Percentiles rank a stretch among this genome's conserved stretches.
These are phyloP conservation scores for Cucurbita moschata DNA, from an alignment of 306 rosid genomes.

Conservation along the genomic window DNA sequence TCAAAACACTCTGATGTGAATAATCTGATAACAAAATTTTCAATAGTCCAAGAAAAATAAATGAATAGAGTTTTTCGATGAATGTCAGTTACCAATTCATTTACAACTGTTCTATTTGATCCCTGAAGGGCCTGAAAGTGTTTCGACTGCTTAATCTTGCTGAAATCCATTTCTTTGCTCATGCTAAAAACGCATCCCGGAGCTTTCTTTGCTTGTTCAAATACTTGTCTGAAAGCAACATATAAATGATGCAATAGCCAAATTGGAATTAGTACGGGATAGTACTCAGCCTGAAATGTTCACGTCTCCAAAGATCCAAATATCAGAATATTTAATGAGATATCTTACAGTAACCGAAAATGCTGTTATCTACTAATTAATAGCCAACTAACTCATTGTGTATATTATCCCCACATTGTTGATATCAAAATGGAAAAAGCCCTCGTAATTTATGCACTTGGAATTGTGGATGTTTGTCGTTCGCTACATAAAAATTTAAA, in stretches of 20 bases:
- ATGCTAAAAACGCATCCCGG: conserved; percentile 41
- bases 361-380: neutral
- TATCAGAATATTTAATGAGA: neutral
- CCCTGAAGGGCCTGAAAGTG: conserved; percentile 51
- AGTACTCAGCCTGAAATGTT: neutral
- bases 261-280: neutral
- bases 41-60: neutral
- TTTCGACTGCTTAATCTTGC: conserved; percentile 58
- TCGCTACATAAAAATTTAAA: neutral
- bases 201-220: conserved; percentile 62
- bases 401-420: neutral
- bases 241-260: conserved; percentile 6
- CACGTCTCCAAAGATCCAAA: neutral
- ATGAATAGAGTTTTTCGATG: neutral
- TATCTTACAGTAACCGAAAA: neutral
- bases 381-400: neutral
- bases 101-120: conserved; percentile 21
- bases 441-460: neutral
- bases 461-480: neutral
- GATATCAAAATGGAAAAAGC: neutral
- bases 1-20: neutral
- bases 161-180: conserved; percentile 50
- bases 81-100: conserved; percentile 25
- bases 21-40: neutral
- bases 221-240: conserved; percentile 44